These are phyloP conservation scores for Xerocomus potaroensis DNA, from an alignment of 768 basidiomycete genomes.

Conservation along the genomic window DNA sequence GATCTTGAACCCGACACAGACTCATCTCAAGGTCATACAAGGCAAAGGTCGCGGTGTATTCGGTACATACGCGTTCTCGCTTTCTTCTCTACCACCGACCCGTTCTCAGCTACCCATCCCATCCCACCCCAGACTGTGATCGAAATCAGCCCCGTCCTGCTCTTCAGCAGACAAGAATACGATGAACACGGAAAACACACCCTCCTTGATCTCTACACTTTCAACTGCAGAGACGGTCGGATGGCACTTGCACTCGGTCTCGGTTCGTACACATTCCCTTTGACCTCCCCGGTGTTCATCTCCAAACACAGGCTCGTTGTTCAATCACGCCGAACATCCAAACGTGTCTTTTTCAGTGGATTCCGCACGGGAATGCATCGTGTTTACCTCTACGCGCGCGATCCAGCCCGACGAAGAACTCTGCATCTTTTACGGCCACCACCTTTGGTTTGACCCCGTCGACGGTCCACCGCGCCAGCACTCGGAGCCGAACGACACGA, in stretches of 20 bases:
- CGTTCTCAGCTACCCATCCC: constrained; percentile 15
- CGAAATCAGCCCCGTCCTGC: constrained; percentile 82
- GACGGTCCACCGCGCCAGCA: constrained; percentile 10
- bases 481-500: not conserved
- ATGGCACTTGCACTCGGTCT: constrained; percentile 79
- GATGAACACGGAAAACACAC: constrained; percentile 58
- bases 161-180: constrained; percentile 71
- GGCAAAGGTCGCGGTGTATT: constrained; percentile 63
- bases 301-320: constrained; percentile 60
- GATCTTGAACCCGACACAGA: constrained; percentile 44
- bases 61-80: constrained; percentile 37
- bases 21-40: constrained; percentile 40
- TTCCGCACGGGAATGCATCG: constrained; percentile 50
- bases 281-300: not conserved
- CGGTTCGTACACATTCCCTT: constrained; percentile 39
- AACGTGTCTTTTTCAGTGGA: constrained; percentile 69
- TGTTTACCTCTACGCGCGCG: constrained; percentile 51
- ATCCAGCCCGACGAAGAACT: constrained; percentile 66
- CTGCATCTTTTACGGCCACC: constrained; percentile 72
- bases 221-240: constrained; percentile 66
- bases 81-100: constrained; percentile 26
- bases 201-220: constrained; percentile 69
- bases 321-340: constrained; percentile 70
- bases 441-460: constrained; percentile 58
- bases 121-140: constrained; percentile 57